phyloP scores from a whole-genome alignment of 2,329 filamentous ascomycete species.

The Arthrobotrys megalospora region DNA sequence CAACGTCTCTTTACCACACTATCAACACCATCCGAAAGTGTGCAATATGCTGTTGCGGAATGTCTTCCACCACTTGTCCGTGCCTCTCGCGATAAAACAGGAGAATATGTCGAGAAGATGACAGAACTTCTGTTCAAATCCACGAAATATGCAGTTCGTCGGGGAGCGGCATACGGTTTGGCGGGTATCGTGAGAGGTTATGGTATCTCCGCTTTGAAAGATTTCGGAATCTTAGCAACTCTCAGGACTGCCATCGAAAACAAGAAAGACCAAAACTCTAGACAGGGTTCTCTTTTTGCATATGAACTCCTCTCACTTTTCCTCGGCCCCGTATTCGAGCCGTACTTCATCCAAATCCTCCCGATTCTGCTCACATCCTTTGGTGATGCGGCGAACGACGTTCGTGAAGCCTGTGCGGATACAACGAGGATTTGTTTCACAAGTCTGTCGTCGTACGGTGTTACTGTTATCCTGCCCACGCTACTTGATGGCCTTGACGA shows the following conservation, averaged over 20 bases:
- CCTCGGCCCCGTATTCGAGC: constrained; percentile 90
- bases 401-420: constrained; percentile 91
- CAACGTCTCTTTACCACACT: constrained; percentile 87
- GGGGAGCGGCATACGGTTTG: constrained; percentile 94
- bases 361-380: constrained; percentile 91
- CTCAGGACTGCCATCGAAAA: constrained; percentile 89
- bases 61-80: constrained; percentile 92
- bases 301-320: constrained; percentile 91
- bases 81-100: constrained; percentile 82
- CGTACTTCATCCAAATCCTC: constrained; percentile 95
- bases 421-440: constrained; percentile 95
- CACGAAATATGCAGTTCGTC: constrained; percentile 91
- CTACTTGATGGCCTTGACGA: constrained; percentile 93
- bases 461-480: constrained; percentile 93
- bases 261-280: constrained; percentile 90
- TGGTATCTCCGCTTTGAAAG: constrained; percentile 84
- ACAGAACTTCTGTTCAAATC: constrained; percentile 85
- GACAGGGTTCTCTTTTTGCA: constrained; percentile 88
- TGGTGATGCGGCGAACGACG: constrained; percentile 87
- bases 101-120: constrained; percentile 84
- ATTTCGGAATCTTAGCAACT: constrained; percentile 87
- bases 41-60: constrained; percentile 95
- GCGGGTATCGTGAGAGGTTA: constrained; percentile 91
- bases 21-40: constrained; percentile 94
- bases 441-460: constrained; percentile 92